phyloP scores from a whole-genome alignment of 371 early-diverging fungal species.

The Apophysomyces sp. region DNA sequence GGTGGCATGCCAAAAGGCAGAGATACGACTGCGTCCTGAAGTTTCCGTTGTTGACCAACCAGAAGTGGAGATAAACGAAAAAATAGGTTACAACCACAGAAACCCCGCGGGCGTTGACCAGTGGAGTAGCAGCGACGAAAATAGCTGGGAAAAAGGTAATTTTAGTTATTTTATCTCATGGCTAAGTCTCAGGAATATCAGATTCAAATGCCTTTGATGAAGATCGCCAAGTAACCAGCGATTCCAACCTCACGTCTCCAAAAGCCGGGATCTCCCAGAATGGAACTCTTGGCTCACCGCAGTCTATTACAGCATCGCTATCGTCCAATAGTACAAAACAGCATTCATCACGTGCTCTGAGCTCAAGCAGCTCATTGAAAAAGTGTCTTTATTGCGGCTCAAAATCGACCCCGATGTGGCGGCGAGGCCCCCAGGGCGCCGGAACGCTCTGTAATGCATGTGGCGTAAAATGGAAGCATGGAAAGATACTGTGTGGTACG shows the following conservation, averaged over 20 bases:
- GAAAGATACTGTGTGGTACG: constrained; percentile 55
- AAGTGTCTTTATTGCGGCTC: constrained; percentile 78
- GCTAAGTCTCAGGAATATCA: background rate
- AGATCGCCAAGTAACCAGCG: background rate
- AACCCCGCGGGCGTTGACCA: background rate
- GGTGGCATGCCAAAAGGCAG: background rate
- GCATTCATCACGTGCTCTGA: background rate
- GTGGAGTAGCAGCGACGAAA: constrained; percentile 20
- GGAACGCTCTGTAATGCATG: constrained; percentile 89
- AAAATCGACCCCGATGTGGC: constrained; percentile 90
- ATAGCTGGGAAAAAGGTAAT: constrained; percentile 25
- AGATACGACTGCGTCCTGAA: background rate
- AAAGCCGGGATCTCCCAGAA: background rate
- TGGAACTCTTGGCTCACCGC: background rate
- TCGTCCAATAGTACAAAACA: background rate
- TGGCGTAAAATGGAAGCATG: constrained; percentile 87
- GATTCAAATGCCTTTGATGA: background rate
- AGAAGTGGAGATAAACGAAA: constrained; percentile 7
- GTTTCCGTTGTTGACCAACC: background rate
- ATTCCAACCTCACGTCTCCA: background rate
- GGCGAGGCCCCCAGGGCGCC: constrained; percentile 80
- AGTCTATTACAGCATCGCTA: background rate
- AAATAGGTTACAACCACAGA: background rate
- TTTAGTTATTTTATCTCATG: background rate
- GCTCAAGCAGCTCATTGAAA: constrained; percentile 20